Percentiles rank a stretch among this genome's conserved stretches.
Evolutionary conservation across 164 flowering plant genomes (phyloP).

Genomic region (Euptelea pleiosperma): DNA sequence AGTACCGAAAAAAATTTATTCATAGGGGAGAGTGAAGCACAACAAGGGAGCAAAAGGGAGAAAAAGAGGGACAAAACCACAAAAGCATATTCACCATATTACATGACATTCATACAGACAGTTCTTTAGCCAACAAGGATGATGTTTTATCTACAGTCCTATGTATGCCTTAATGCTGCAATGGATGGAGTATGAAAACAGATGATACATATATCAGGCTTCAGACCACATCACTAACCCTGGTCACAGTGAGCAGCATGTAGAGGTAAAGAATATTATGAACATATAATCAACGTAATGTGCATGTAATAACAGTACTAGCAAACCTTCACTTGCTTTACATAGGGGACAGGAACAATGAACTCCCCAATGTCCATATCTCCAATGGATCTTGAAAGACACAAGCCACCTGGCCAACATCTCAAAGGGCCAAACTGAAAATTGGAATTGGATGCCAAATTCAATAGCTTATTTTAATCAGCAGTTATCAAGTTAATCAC

Average conservation of each 20-base stretch:
- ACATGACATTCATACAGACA: too few species aligned
- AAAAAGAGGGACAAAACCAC: too few species aligned
- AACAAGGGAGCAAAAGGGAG: too few species aligned
- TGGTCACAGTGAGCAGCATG: neutral
- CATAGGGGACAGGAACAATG: conserved; percentile 83
- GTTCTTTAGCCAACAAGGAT: too few species aligned
- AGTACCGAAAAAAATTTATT: too few species aligned
- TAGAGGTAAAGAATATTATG: neutral
- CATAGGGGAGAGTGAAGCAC: too few species aligned
- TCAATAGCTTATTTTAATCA: neutral
- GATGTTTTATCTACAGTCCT: too few species aligned
- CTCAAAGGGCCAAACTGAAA: conserved; percentile 79
- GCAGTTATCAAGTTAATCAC: neutral
- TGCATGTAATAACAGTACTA: conserved; percentile 3
- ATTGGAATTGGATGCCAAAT: conserved; percentile 1
- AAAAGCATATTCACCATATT: too few species aligned
- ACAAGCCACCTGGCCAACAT: conserved; percentile 94
- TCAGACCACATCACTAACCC: too few species aligned
- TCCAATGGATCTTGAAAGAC: conserved; percentile 87
- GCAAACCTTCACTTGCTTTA: conserved; percentile 84
- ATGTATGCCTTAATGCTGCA: neutral
- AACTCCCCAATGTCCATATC: conserved; percentile 83
- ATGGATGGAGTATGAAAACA: conserved; percentile 5
- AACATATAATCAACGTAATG: neutral
- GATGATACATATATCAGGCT: too few species aligned